These are phyloP conservation scores for Candida nanaspora DNA, from an alignment of 805 yeast species.

Conservation along the genomic window DNA sequence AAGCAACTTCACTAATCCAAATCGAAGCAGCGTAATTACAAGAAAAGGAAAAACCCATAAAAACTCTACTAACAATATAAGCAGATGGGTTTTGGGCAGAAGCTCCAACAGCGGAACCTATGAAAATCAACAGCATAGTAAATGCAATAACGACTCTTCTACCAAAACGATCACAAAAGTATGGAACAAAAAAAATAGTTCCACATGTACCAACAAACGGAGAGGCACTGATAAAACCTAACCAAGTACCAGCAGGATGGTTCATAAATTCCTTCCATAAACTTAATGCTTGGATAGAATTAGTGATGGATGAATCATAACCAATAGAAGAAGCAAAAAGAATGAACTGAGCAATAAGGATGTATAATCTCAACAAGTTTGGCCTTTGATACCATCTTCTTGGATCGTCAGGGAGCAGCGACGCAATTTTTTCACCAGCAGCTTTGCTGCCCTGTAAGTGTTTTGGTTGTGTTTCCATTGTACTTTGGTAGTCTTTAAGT, in stretches of 20 bases:
- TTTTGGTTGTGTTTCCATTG: background rate
- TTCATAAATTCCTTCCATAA: conserved; percentile 11
- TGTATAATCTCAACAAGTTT: conserved; percentile 9
- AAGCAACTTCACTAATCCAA: conserved; percentile 22
- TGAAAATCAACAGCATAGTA: conserved; percentile 7
- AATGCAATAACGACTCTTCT: conserved; percentile 9
- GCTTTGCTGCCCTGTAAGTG: background rate
- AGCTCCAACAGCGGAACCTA: conserved; percentile 13
- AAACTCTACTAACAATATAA: conserved; percentile 10
- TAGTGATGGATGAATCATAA: conserved; percentile 13
- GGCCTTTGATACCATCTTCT: conserved; percentile 13
- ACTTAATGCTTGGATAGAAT: conserved; percentile 12
- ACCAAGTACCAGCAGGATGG: conserved; percentile 12
- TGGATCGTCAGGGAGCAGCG: conserved; percentile 10
- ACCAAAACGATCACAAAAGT: conserved; percentile 8
- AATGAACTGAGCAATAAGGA: conserved; percentile 8
- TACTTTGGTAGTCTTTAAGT: too few relatives aligned
- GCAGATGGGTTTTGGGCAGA: conserved; percentile 11
- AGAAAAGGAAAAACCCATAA: conserved; percentile 12
- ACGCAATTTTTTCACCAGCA: conserved; percentile 10
- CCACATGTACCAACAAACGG: conserved; percentile 14
- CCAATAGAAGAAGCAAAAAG: conserved; percentile 13
- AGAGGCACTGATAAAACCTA: conserved; percentile 13
- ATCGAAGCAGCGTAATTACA: conserved; percentile 18
- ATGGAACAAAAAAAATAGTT: conserved; percentile 7